phyloP scores from a whole-genome alignment of 2,329 filamentous ascomycete genomes.

The Aspergillus versicolor region DNA sequence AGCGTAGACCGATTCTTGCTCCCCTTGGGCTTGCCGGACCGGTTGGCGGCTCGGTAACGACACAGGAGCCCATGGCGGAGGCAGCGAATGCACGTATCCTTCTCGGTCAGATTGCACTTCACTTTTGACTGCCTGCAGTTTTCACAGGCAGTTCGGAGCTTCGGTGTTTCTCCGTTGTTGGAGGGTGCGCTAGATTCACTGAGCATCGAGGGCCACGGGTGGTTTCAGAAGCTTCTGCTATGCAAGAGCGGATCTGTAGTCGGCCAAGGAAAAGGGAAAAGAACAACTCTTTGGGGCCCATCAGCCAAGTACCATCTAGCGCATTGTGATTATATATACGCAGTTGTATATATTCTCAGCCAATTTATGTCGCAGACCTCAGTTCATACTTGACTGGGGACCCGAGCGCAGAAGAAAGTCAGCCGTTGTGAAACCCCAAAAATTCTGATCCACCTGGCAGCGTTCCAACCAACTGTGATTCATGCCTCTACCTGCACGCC shows the following conservation, averaged over 20 bases:
- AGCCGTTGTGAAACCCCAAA: constrained; percentile 40
- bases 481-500: constrained; percentile 10
- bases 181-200: constrained; percentile 22
- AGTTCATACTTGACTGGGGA: constrained; percentile 29
- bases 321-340: constrained; percentile 16
- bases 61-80: constrained; percentile 38
- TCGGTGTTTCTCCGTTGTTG: constrained; percentile 29
- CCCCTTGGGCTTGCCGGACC: constrained; percentile 41
- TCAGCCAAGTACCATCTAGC: constrained; percentile 4
- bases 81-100: constrained; percentile 38
- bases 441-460: constrained; percentile 36
- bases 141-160: constrained; percentile 40
- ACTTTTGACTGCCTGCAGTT: constrained; percentile 42
- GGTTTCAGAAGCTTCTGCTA: neutral
- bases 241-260: neutral
- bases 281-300: neutral
- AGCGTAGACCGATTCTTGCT: constrained; percentile 41
- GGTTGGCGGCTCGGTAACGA: constrained; percentile 39
- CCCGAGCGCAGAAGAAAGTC: constrained; percentile 34
- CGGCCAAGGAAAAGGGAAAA: neutral
- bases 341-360: constrained; percentile 5
- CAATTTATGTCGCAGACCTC: constrained; percentile 13
- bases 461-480: constrained; percentile 17
- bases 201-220: constrained; percentile 22
- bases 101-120: constrained; percentile 39